Evolutionary conservation across 2,329 filamentous ascomycete genomes (phyloP).

Genomic region (Penicillium fuscoglaucum): DNA sequence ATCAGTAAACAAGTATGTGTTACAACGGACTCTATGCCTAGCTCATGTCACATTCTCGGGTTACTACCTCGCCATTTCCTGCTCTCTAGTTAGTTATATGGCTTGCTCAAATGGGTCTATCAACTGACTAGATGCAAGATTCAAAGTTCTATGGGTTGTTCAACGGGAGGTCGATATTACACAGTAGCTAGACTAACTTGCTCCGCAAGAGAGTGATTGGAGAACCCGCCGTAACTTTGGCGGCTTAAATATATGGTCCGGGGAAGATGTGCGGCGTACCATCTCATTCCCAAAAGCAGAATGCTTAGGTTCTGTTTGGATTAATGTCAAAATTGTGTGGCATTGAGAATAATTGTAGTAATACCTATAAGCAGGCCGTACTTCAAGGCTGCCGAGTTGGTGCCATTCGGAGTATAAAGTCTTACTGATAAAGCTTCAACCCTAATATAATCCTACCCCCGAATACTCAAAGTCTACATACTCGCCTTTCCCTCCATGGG

Average conservation of each 20-base stretch:
- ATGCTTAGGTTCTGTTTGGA: background rate
- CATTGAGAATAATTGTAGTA: background rate
- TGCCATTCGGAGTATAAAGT: background rate
- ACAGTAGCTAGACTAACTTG: background rate
- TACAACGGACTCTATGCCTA: background rate
- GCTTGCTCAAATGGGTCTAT: background rate
- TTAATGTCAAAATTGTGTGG: background rate
- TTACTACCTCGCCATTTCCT: background rate
- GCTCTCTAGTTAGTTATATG: background rate
- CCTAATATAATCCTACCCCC: background rate
- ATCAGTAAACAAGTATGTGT: background rate
- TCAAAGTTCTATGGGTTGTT: background rate
- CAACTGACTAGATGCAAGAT: background rate
- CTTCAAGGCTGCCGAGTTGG: background rate
- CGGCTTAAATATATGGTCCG: background rate
- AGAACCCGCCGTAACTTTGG: background rate
- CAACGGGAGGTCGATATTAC: background rate
- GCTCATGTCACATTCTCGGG: background rate
- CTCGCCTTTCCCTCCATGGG: background rate
- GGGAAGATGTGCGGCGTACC: background rate
- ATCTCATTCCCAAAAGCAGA: background rate
- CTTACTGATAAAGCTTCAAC: background rate
- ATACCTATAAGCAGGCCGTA: background rate
- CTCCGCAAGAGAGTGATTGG: background rate
- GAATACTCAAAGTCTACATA: background rate